Evolutionary conservation across 2,329 filamentous ascomycete genomes (phyloP).

Genomic region (Esteya vermicola): DNA sequence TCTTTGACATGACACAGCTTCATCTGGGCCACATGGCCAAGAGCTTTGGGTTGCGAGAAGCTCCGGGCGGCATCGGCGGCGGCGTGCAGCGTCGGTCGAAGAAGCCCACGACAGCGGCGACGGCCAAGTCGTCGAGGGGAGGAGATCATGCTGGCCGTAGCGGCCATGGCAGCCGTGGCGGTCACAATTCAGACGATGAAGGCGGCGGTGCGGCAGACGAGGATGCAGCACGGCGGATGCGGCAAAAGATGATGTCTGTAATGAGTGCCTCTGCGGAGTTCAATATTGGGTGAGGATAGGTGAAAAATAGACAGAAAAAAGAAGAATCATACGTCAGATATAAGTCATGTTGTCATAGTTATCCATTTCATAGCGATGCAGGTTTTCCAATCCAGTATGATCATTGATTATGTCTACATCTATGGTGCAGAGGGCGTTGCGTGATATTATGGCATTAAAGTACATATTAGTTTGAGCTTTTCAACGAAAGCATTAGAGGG

Average conservation of each 20-base stretch:
- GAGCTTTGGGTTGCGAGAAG: slow-evolving; percentile 78
- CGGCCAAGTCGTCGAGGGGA: no score
- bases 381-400: no score
- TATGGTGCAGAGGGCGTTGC: no score
- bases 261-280: slow-evolving; percentile 12
- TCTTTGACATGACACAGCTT: slow-evolving; percentile 83
- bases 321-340: no score
- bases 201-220: slow-evolving; percentile 21
- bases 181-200: slow-evolving; percentile 6
- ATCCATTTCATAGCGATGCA: no score
- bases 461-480: neutral
- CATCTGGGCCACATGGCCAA: slow-evolving; percentile 92
- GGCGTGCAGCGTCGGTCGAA: slow-evolving; percentile 32
- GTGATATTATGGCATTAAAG: no score
- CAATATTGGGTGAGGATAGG: no score
- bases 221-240: slow-evolving; percentile 44
- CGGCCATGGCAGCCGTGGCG: slow-evolving; percentile 10
- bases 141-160: no score
- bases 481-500: neutral
- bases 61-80: slow-evolving; percentile 66
- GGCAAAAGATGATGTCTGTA: slow-evolving; percentile 14
- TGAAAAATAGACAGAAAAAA: slow-evolving; percentile 3
- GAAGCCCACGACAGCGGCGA: slow-evolving; percentile 18
- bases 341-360: no score
- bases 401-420: no score